These are phyloP conservation scores for Clathrospora elynae DNA, from an alignment of 2,329 filamentous ascomycete species.

Conservation along the genomic window DNA sequence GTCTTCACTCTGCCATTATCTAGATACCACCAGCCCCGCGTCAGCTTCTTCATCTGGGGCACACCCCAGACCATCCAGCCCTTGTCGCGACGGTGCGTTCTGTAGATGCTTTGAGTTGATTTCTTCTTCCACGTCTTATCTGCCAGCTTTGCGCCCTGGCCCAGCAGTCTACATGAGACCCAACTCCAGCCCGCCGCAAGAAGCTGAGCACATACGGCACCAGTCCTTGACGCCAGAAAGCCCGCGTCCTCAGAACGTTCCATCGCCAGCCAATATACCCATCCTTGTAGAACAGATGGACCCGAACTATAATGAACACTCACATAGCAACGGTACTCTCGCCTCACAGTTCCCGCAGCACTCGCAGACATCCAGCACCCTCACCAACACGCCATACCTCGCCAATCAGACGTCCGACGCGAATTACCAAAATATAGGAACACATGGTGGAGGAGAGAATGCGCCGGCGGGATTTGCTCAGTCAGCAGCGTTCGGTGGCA, in stretches of 20 bases:
- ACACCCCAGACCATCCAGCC: slow-evolving; percentile 14
- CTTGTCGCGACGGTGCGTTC: slow-evolving; percentile 24
- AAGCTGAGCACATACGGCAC: slow-evolving; percentile 65
- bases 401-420: slow-evolving; percentile 31
- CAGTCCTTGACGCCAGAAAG: slow-evolving; percentile 71
- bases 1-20: slow-evolving; percentile 10
- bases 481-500: slow-evolving; percentile 34
- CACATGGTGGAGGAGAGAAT: slow-evolving; percentile 30
- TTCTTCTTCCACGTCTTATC: slow-evolving; percentile 11
- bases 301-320: slow-evolving; percentile 70
- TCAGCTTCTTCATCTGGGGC: slow-evolving; percentile 15
- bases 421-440: slow-evolving; percentile 30
- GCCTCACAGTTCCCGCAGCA: slow-evolving; percentile 42
- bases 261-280: slow-evolving; percentile 70
- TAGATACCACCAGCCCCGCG: slow-evolving; percentile 24
- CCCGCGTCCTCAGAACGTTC: slow-evolving; percentile 70
- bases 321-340: slow-evolving; percentile 58
- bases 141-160: slow-evolving; percentile 25
- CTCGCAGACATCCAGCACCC: slow-evolving; percentile 38
- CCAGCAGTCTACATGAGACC: slow-evolving; percentile 58
- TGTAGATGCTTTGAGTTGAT: slow-evolving; percentile 29
- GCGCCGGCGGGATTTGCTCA: slow-evolving; percentile 31
- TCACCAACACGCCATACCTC: slow-evolving; percentile 39
- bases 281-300: slow-evolving; percentile 74
- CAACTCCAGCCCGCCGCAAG: slow-evolving; percentile 59